These are phyloP conservation scores for Cicer judaicum DNA, from an alignment of 306 rosid genomes.

Conservation along the genomic window DNA sequence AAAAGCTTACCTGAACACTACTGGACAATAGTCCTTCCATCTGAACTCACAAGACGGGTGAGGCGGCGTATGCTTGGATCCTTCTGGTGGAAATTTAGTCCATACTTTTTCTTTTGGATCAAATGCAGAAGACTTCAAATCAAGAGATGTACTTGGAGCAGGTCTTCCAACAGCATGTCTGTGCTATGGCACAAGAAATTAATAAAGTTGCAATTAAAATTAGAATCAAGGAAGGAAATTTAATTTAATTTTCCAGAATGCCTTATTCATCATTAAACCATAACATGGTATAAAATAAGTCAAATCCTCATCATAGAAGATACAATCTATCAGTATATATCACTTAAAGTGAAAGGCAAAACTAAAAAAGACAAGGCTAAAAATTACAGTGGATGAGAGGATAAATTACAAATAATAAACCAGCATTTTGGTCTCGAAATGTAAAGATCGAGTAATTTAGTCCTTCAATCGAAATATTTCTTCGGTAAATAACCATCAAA, in stretches of 20 bases:
- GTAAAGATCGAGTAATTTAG: no score
- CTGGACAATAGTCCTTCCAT: conserved; percentile 99
- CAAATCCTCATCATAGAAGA: conserved; percentile 37
- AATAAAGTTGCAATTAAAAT: conserved; percentile 56
- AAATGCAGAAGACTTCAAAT: conserved; percentile 85
- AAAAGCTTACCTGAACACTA: conserved; percentile 80
- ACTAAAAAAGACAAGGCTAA: neutral
- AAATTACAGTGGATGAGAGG: neutral
- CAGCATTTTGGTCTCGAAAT: no score
- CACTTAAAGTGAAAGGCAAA: neutral
- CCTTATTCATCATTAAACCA: conserved; percentile 34
- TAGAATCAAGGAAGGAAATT: conserved; percentile 39
- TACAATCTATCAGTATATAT: conserved; percentile 18
- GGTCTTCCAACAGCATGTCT: conserved; percentile 99
- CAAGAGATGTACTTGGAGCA: conserved; percentile 89
- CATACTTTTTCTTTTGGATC: conserved; percentile 95
- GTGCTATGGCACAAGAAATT: conserved; percentile 80
- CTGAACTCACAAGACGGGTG: conserved; percentile 83
- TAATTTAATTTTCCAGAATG: conserved; percentile 33
- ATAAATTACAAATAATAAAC: no score
- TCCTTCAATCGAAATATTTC: no score
- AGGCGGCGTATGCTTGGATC: conserved; percentile 97
- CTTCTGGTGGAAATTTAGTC: conserved; percentile 97
- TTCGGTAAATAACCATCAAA: no score
- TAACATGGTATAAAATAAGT: conserved; percentile 13